Evolutionary conservation across 306 rosid species (phyloP).

Genomic region (Fragaria iinumae): DNA sequence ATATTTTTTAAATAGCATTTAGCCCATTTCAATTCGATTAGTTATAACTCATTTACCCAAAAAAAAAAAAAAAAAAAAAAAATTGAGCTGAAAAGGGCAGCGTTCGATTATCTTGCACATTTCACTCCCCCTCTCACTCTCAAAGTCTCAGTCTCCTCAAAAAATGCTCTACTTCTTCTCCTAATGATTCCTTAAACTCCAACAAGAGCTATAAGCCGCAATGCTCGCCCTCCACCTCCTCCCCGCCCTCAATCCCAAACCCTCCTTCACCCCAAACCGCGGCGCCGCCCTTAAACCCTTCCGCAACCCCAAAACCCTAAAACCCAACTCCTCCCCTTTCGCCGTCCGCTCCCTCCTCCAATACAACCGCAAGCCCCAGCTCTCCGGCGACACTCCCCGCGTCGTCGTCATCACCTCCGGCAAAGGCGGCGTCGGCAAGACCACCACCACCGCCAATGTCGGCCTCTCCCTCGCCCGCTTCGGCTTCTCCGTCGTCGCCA

Average conservation of each 20-base stretch:
- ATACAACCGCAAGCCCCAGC: constrained; percentile 86
- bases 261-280: constrained; percentile 25
- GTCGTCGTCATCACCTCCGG: constrained; percentile 92
- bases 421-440: constrained; percentile 91
- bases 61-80: too few species aligned
- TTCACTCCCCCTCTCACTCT: too few species aligned
- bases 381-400: constrained; percentile 90
- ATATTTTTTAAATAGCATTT: too few species aligned
- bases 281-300: constrained; percentile 19
- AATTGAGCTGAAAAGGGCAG: too few species aligned
- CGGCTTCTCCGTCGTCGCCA: constrained; percentile 94
- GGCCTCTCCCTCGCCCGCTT: constrained; percentile 94
- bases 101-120: too few species aligned
- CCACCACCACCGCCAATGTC: constrained; percentile 90
- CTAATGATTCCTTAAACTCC: too few species aligned
- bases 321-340: constrained; percentile 17
- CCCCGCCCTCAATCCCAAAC: constrained; percentile 32
- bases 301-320: constrained; percentile 36
- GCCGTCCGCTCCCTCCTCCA: constrained; percentile 56
- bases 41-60: too few species aligned
- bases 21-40: too few species aligned
- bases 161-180: too few species aligned
- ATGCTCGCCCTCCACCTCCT: constrained; percentile 53
- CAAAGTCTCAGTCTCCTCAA: too few species aligned
- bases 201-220: constrained; percentile 4